A percentile compares a stretch with the other conserved stretches of the same genome.
Conservation (phyloP, 106 monocot species). For the Gastrodia elata region DNA sequence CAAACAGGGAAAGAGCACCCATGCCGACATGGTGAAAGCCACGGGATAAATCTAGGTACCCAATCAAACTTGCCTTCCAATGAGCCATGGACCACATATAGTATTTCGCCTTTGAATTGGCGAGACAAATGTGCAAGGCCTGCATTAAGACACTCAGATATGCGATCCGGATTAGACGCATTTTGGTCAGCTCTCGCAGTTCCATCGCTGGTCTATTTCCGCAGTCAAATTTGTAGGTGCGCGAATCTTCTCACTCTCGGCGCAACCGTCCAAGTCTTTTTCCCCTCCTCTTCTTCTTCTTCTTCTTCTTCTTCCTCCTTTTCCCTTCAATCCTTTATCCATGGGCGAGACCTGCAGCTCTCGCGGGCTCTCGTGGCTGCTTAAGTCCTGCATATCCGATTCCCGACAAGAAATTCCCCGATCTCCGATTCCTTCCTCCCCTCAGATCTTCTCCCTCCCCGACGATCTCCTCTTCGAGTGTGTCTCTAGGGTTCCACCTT, state of each 20-base stretch:
- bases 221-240: neutral
- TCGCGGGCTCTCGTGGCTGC: slow-evolving; percentile 66
- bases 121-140: too few relatives aligned
- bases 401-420: slow-evolving; percentile 26
- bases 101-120: too few relatives aligned
- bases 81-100: too few relatives aligned
- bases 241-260: neutral
- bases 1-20: too few relatives aligned
- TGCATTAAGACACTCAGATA: too few relatives aligned
- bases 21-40: too few relatives aligned
- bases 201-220: neutral
- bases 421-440: slow-evolving; percentile 1
- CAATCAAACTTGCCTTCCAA: too few relatives aligned
- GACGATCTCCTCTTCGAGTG: slow-evolving; percentile 64
- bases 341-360: slow-evolving; percentile 61
- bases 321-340: neutral
- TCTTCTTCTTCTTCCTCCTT: neutral
- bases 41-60: too few relatives aligned
- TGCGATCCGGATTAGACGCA: too few relatives aligned
- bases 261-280: neutral
- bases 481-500: slow-evolving; percentile 36
- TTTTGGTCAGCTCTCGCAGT: too few relatives aligned
- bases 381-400: slow-evolving; percentile 74
- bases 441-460: slow-evolving; percentile 43
- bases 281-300: neutral